phyloP scores from a whole-genome alignment of 148 eudicot species.

The Polygonum aviculare region DNA sequence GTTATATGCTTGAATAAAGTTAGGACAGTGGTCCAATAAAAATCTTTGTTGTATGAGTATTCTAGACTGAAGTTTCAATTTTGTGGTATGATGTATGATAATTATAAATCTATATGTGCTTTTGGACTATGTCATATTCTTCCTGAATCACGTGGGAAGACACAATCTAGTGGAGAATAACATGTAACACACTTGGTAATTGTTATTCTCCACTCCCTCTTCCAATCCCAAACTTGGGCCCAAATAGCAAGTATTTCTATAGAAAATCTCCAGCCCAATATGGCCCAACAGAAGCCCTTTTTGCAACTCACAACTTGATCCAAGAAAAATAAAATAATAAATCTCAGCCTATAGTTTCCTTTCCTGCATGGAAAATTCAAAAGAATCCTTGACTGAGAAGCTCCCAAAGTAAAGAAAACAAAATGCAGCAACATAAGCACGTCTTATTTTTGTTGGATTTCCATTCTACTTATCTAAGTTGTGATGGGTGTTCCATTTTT shows the following conservation, averaged over 20 bases:
- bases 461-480: neutral
- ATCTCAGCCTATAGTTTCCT: neutral
- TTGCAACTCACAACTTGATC: neutral
- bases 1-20: neutral
- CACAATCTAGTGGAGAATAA: neutral
- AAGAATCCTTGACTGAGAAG: neutral
- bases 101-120: neutral
- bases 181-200: neutral
- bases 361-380: neutral
- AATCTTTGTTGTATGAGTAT: neutral
- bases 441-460: neutral
- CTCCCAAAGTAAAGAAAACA: neutral
- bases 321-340: neutral
- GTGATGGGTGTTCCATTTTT: neutral
- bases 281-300: neutral
- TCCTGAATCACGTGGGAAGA: too few relatives aligned
- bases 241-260: neutral
- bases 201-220: too few relatives aligned
- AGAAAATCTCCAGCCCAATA: neutral
- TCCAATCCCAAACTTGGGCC: neutral
- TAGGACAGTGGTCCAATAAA: neutral
- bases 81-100: neutral
- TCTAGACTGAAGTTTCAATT: neutral
- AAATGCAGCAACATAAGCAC: neutral
- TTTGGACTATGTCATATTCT: too few relatives aligned